These are phyloP conservation scores for Xylaria longipes DNA, from an alignment of 495 filamentous ascomycete genomes.

Conservation along the genomic window DNA sequence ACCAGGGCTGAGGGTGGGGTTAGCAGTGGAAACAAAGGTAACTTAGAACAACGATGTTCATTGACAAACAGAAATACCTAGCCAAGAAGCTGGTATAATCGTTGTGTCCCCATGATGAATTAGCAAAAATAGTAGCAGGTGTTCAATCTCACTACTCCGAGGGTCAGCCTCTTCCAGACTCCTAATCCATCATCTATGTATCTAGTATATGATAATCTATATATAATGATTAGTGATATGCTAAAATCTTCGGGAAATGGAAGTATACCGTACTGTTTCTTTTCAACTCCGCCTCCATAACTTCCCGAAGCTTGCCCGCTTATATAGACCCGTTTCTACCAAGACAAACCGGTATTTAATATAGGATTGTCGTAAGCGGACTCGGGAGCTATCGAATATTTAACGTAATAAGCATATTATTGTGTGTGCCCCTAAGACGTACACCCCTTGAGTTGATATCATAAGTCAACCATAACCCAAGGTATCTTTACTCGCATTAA, in stretches of 20 bases:
- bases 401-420: background rate
- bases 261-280: background rate
- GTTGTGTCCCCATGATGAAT: background rate
- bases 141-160: background rate
- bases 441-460: background rate
- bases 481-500: background rate
- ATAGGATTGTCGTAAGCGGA: background rate
- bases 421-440: background rate
- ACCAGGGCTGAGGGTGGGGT: slow-evolving; percentile 1
- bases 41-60: background rate
- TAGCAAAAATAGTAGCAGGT: background rate
- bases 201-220: background rate
- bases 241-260: background rate
- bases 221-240: background rate
- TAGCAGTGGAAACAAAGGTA: background rate
- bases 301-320: background rate
- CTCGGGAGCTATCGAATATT: background rate
- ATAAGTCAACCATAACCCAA: background rate
- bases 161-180: background rate
- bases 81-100: background rate
- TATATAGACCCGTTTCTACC: background rate
- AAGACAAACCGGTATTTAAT: background rate
- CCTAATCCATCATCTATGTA: background rate
- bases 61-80: background rate
- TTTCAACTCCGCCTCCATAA: background rate